phyloP scores from a whole-genome alignment of 164 flowering plant genomes.

The Saururus chinensis region DNA sequence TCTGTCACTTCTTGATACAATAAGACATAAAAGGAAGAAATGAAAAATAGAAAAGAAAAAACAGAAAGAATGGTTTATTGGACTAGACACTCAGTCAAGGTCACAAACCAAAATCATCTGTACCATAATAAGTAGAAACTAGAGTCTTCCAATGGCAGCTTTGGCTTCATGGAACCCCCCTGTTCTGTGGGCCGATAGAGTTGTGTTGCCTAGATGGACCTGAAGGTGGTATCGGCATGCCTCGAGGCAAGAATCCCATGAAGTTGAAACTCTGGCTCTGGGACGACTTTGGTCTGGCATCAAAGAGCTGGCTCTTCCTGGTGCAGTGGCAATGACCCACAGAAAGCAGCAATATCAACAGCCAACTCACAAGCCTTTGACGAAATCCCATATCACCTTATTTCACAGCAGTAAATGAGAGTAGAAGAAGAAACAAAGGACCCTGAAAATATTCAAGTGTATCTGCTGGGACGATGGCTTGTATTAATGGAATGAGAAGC shows the following conservation, averaged over 20 bases:
- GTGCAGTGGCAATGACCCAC: slow-evolving; percentile 28
- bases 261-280: slow-evolving; percentile 24
- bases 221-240: slow-evolving; percentile 43
- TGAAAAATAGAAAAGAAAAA: no score
- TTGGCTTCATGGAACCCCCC: slow-evolving; percentile 27
- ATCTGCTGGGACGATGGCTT: neutral
- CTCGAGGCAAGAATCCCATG: slow-evolving; percentile 52
- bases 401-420: no score
- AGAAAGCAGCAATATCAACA: slow-evolving; percentile 19
- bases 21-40: neutral
- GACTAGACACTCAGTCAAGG: no score
- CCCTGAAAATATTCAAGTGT: neutral
- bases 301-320: slow-evolving; percentile 23
- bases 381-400: slow-evolving; percentile 11
- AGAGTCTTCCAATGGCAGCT: neutral
- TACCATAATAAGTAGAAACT: neutral
- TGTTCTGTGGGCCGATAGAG: slow-evolving; percentile 41
- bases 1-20: neutral
- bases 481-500: neutral
- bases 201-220: slow-evolving; percentile 76
- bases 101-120: no score
- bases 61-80: neutral
- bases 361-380: slow-evolving; percentile 14
- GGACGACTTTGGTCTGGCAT: slow-evolving; percentile 18
- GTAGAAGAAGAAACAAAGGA: no score